These are phyloP conservation scores for Logfia minima DNA, from an alignment of 129 eudicot species.

Conservation along the genomic window DNA sequence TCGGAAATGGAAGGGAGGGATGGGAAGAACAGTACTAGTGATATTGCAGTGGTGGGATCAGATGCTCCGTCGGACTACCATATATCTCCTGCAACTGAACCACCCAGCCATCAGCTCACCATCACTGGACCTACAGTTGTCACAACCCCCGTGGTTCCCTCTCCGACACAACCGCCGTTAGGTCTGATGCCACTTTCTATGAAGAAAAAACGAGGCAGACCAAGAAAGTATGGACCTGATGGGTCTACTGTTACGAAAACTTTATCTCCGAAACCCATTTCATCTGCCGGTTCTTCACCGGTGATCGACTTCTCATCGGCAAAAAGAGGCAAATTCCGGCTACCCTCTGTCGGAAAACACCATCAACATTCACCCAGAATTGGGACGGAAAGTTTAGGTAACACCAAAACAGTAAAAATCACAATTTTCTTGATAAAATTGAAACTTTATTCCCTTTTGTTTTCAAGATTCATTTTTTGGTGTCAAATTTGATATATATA, in stretches of 20 bases:
- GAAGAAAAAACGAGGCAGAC: conserved; percentile 94
- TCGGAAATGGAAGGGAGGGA: conserved; percentile 51
- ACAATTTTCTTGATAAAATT: conserved; percentile 4
- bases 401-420: background rate
- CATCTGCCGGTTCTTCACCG: conserved; percentile 70
- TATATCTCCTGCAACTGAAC: conserved; percentile 61
- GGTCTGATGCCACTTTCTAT: conserved; percentile 39
- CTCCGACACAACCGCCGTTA: conserved; percentile 40
- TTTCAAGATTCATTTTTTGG: conserved; percentile 19
- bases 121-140: conserved; percentile 48
- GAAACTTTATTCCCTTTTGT: background rate
- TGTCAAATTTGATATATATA: background rate
- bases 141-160: conserved; percentile 28
- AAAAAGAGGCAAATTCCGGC: conserved; percentile 56
- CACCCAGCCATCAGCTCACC: conserved; percentile 31
- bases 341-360: conserved; percentile 41
- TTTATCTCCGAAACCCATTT: conserved; percentile 78
- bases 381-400: conserved; percentile 62
- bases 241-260: conserved; percentile 52
- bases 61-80: conserved; percentile 92
- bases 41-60: conserved; percentile 87
- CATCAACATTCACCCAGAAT: conserved; percentile 53
- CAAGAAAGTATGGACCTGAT: conserved; percentile 87
- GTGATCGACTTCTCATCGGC: conserved; percentile 74
- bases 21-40: conserved; percentile 45